Conservation (phyloP, 306 rosid genomes). For the Psophocarpus tetragonolobus region DNA sequence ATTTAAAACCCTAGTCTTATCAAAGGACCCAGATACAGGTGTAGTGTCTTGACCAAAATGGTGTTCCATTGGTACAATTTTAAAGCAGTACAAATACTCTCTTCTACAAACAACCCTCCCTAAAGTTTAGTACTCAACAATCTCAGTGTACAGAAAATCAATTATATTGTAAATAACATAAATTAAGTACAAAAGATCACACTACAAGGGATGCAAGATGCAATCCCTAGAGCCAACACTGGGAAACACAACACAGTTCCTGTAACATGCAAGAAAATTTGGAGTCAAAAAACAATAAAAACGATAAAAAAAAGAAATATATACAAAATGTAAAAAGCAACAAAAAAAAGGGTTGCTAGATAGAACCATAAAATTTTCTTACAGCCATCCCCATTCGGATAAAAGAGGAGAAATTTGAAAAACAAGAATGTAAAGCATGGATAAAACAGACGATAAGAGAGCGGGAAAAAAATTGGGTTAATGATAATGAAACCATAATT, state of each 20-base stretch:
- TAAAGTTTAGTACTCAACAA: not conserved
- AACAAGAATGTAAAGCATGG: not conserved
- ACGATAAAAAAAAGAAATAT: not conserved
- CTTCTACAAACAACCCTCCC: not conserved
- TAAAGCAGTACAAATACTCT: conserved; percentile 27
- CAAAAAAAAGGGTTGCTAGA: not conserved
- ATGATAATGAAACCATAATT: not conserved
- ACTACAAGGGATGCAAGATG: conserved; percentile 13
- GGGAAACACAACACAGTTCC: conserved; percentile 32
- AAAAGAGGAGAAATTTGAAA: not conserved
- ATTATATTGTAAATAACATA: not conserved
- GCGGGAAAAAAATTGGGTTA: not conserved
- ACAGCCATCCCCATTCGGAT: not conserved
- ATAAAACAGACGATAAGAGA: not conserved
- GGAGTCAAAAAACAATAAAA: conserved; percentile 4
- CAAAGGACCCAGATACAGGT: conserved; percentile 62
- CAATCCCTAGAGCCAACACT: conserved; percentile 27
- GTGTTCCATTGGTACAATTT: conserved; percentile 61
- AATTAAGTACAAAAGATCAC: not conserved
- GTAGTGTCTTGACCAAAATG: conserved; percentile 55
- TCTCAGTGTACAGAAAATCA: conserved; percentile 14
- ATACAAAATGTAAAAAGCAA: not conserved
- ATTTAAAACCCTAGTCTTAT: conserved; percentile 84
- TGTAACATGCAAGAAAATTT: conserved; percentile 53
- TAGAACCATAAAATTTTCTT: not conserved